Evolutionary conservation across 106 monocot genomes (phyloP), one percentile per base, ranked within the genome.

Genomic region (Allium fistulosum): DNA sequence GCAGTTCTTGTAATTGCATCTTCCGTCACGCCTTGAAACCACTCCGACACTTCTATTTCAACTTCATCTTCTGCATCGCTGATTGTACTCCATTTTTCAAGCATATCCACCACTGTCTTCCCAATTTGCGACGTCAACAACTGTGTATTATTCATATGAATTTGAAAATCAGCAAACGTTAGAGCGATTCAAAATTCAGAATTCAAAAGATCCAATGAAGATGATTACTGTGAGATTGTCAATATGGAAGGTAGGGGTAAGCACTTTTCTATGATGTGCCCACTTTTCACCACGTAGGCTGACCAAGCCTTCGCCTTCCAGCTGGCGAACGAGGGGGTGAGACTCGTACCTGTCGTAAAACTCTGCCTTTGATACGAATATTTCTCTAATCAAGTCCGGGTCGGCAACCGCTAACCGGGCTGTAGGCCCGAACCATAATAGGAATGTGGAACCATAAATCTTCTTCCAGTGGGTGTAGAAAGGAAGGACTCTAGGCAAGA

Each of bases 401-500:
- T 96, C 96, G 63, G 84, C 80, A 28, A 96, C 71, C 45, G 78
- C 69, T 12, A 96, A 80, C 28, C 96, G 76, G 14, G 96, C 74
- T 11, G 91, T 92, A 17, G 96, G 91, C 1, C 96, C 96, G 53
- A 96, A 96, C 88, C 91, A 96, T 45, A 96, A 81, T 9, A 96
- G 63, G 62, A 96, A 96, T 61, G 80, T 91, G 52, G 88, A 80
- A 91, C 95, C 95, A 63, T 95, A 84, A 71, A 91, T 85, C 73
- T 91, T 95, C 85, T 84, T 91, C 95, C 95, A 95, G 13, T 91
- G 88, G 75, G 78, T 85, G 76, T 88, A 91, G 83, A 95, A 95
- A 55, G 95, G 65, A 69, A 95, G 88, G 49, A 95, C 95, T 57
- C 85, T 74, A 2, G 91, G 95, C 51, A 95, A 85, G 61, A 95